phyloP scores from a whole-genome alignment of 2,329 filamentous ascomycete species.

The Torrubiellomyces zombiae region DNA sequence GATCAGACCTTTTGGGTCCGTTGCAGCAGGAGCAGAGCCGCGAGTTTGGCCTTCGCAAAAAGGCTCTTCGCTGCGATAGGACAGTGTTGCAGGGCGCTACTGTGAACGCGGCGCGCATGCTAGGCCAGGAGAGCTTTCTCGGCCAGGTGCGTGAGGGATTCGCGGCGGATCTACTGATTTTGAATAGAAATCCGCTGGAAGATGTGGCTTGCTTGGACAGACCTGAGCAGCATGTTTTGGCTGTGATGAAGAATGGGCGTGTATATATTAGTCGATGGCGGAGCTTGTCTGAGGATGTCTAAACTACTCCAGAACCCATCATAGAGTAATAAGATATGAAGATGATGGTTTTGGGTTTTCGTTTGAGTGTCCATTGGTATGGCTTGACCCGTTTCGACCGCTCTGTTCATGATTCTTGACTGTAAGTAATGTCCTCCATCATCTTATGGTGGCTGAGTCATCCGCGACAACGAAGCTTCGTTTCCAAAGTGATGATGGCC shows the following conservation, averaged over 20 bases:
- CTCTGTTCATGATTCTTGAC: too few relatives aligned
- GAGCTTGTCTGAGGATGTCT: slow-evolving; percentile 6
- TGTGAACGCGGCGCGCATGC: slow-evolving; percentile 31
- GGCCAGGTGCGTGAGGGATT: slow-evolving; percentile 34
- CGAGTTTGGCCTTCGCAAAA: slow-evolving; percentile 15
- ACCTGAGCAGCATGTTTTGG: slow-evolving; percentile 28
- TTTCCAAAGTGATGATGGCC: too few relatives aligned
- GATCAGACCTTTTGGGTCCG: slow-evolving; percentile 22
- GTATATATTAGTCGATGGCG: slow-evolving; percentile 15
- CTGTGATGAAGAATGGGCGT: slow-evolving; percentile 37
- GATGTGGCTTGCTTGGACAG: slow-evolving; percentile 33
- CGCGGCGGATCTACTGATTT: slow-evolving; percentile 33
- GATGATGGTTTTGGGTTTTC: too few relatives aligned
- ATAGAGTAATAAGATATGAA: too few relatives aligned
- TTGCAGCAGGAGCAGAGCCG: slow-evolving; percentile 14
- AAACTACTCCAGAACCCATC: too few relatives aligned
- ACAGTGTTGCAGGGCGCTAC: slow-evolving; percentile 15
- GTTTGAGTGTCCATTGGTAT: too few relatives aligned
- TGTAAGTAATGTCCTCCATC: too few relatives aligned
- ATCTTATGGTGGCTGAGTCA: too few relatives aligned
- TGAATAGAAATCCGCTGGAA: slow-evolving; percentile 36
- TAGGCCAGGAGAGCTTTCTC: slow-evolving; percentile 26
- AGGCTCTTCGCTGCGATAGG: slow-evolving; percentile 8
- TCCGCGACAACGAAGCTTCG: too few relatives aligned
- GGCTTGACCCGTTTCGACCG: too few relatives aligned